phyloP scores from a whole-genome alignment of 2,329 filamentous ascomycete species.

The Orbilia javanica region DNA sequence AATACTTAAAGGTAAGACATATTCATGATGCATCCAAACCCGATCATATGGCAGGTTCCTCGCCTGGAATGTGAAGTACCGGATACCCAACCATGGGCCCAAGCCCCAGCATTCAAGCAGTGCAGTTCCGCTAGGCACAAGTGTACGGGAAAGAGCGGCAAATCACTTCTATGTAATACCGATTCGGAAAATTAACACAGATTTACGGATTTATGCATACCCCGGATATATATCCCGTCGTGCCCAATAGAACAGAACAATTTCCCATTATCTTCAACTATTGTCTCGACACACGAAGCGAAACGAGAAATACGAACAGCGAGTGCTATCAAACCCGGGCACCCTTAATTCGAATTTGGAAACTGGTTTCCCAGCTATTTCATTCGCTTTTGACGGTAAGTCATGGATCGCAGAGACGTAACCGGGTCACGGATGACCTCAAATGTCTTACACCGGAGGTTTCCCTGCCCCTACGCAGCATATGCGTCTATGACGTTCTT shows the following conservation, averaged over 20 bases:
- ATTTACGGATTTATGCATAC: slow-evolving; percentile 17
- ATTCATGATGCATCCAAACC: not conserved
- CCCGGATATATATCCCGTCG: slow-evolving; percentile 6
- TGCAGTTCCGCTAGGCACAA: not conserved
- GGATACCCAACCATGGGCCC: slow-evolving; percentile 5
- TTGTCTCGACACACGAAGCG: not conserved
- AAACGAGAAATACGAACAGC: not conserved
- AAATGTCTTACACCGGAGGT: not conserved
- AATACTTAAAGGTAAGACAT: not conserved
- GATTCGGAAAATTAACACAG: not conserved
- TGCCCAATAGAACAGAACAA: not conserved
- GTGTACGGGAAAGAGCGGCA: not conserved
- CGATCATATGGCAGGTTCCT: not conserved
- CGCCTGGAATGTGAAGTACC: not conserved
- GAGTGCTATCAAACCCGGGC: not conserved
- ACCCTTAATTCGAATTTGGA: not conserved
- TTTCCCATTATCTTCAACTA: not conserved
- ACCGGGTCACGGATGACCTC: not conserved
- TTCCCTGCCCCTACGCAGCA: not conserved
- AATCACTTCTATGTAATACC: not conserved
- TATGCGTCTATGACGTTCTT: slow-evolving; percentile 26
- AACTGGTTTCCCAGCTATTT: not conserved
- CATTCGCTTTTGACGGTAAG: slow-evolving; percentile 16
- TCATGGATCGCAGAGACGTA: not conserved
- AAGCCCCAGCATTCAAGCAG: not conserved